Evolutionary conservation across 179 eudicot species (phyloP).

Genomic region (Spinacia oleracea): DNA sequence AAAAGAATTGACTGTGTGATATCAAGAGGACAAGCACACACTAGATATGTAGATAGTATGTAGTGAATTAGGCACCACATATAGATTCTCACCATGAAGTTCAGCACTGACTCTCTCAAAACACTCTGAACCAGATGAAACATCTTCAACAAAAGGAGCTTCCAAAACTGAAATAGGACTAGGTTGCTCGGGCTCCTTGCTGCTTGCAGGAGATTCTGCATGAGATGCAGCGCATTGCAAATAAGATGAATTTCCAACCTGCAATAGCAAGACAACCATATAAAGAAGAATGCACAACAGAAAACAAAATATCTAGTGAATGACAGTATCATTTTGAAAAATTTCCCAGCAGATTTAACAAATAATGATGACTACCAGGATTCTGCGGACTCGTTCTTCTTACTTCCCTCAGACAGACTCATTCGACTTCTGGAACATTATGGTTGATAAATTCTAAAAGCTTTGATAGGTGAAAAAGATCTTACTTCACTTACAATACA

Average conservation of each 20-base stretch:
- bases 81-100: conserved; percentile 62
- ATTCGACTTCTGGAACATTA: neutral
- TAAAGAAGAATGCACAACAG: conserved; percentile 11
- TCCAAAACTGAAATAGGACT: conserved; percentile 87
- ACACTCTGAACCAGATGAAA: conserved; percentile 79
- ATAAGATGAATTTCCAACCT: conserved; percentile 43
- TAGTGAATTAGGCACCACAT: too few relatives aligned
- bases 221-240: conserved; percentile 43
- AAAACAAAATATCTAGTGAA: neutral
- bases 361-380: neutral
- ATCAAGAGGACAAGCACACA: neutral
- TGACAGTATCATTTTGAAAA: neutral
- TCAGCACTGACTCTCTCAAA: conserved; percentile 86
- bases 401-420: neutral
- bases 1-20: neutral
- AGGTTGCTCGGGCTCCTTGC: conserved; percentile 78
- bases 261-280: conserved; percentile 23
- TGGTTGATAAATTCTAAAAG: neutral
- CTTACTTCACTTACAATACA: neutral
- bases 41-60: neutral
- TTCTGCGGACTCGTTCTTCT: neutral
- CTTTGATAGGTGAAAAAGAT: neutral
- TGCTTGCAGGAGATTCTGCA: conserved; percentile 54
- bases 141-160: conserved; percentile 61
- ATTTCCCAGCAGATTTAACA: neutral